phyloP scores from a whole-genome alignment of 441 rosid genomes.

The Rhodomyrtus psidioides region DNA sequence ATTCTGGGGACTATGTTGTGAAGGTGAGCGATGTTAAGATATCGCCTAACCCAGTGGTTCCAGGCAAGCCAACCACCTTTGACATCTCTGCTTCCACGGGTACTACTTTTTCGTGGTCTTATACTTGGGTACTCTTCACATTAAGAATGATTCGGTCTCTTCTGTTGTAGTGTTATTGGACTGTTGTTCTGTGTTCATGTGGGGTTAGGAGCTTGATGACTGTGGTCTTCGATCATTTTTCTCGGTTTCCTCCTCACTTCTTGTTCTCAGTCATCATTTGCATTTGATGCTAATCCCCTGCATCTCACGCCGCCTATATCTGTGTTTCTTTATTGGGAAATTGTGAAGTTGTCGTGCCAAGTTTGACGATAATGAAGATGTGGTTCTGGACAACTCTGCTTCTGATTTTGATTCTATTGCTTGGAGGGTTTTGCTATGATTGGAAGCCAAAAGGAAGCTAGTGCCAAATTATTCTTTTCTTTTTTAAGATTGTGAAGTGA shows the following conservation, averaged over 20 bases:
- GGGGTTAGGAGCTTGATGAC: neutral
- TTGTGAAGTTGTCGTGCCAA: neutral
- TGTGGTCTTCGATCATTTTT: neutral
- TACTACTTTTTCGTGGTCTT: neutral
- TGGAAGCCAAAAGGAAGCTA: neutral
- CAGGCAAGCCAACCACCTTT: constrained; percentile 38
- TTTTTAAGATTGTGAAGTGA: neutral
- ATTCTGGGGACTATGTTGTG: constrained; percentile 24
- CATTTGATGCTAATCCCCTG: neutral
- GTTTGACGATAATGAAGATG: neutral
- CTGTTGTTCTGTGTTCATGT: neutral
- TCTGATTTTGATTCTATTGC: neutral
- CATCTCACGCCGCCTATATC: neutral
- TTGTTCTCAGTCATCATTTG: neutral
- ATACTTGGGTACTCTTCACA: neutral
- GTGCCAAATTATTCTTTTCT: neutral
- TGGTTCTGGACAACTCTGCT: neutral
- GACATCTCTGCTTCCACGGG: constrained; percentile 37
- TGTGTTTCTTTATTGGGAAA: neutral
- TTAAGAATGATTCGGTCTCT: neutral
- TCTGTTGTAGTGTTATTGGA: neutral
- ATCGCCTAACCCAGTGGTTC: constrained; percentile 33
- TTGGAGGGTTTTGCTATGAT: neutral
- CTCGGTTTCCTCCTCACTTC: neutral
- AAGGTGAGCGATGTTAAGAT: constrained; percentile 28